phyloP scores from a whole-genome alignment of 2,329 filamentous ascomycete species.

The Neophaeococcomyces aloes region DNA sequence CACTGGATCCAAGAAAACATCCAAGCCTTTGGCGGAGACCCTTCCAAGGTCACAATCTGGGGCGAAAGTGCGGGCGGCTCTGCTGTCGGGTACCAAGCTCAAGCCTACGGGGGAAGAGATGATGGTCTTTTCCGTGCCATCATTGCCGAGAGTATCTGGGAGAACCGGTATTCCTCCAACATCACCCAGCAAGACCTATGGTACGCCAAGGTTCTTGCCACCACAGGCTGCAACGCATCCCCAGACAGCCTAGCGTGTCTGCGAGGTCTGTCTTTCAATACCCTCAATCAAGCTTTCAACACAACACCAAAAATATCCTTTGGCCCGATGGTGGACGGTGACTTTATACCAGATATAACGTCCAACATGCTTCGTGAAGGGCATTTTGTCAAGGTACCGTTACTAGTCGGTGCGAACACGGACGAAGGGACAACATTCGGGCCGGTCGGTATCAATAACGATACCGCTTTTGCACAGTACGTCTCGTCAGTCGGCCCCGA shows the following conservation, averaged over 20 bases:
- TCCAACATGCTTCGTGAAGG: slow-evolving; percentile 39
- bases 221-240: slow-evolving; percentile 23
- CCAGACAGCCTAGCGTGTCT: slow-evolving; percentile 56
- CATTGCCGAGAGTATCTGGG: slow-evolving; percentile 43
- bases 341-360: slow-evolving; percentile 44
- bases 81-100: slow-evolving; percentile 34
- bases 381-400: slow-evolving; percentile 53
- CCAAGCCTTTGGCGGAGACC: slow-evolving; percentile 28
- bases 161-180: too few species aligned
- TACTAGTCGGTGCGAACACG: slow-evolving; percentile 53
- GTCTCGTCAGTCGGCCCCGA: slow-evolving; percentile 24
- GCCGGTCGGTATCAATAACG: slow-evolving; percentile 43
- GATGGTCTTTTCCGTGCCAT: slow-evolving; percentile 45
- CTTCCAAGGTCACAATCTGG: slow-evolving; percentile 30
- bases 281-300: slow-evolving; percentile 47
- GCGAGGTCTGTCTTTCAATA: slow-evolving; percentile 48
- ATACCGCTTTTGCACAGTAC: slow-evolving; percentile 39
- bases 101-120: slow-evolving; percentile 45
- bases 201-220: slow-evolving; percentile 27
- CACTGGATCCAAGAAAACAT: slow-evolving; percentile 33
- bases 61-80: slow-evolving; percentile 28
- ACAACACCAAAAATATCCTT: slow-evolving; percentile 2
- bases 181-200: too few species aligned
- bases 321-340: slow-evolving; percentile 43
- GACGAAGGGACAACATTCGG: slow-evolving; percentile 55